Evolutionary conservation across 352 stramenopile species (phyloP).

Genomic region (Phytophthora fragariae): DNA sequence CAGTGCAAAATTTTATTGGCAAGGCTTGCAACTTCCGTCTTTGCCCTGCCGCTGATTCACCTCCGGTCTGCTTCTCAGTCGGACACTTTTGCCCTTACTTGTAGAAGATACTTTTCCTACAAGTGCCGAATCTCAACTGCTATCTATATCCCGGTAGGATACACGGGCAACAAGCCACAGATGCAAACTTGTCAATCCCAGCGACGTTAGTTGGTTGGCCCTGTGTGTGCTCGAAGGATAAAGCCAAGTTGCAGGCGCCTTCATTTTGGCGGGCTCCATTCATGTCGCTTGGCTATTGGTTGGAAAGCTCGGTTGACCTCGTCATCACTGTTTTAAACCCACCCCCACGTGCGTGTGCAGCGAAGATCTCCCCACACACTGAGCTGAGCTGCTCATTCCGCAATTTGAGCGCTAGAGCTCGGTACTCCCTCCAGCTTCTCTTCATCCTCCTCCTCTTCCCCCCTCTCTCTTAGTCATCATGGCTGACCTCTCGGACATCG

Average conservation of each 20-base stretch:
- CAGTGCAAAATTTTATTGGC: background rate
- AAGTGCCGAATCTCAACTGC: background rate
- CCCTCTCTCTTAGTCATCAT: slow-evolving; percentile 42
- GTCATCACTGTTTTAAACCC: slow-evolving; percentile 27
- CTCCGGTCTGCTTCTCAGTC: background rate
- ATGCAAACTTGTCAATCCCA: background rate
- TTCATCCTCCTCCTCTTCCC: slow-evolving; percentile 12
- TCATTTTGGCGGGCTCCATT: slow-evolving; percentile 8
- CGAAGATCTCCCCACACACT: slow-evolving; percentile 19
- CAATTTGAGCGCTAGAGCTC: slow-evolving; percentile 36
- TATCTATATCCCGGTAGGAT: background rate
- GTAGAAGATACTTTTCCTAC: background rate
- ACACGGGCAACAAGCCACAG: background rate
- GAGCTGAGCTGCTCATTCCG: slow-evolving; percentile 31
- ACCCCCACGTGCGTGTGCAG: background rate
- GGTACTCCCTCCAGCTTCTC: slow-evolving; percentile 1
- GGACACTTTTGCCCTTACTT: background rate
- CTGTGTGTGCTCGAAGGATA: too few relatives aligned
- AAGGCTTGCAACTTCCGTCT: background rate
- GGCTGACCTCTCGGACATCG: slow-evolving; percentile 83
- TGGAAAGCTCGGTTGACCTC: background rate
- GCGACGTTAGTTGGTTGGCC: background rate
- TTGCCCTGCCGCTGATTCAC: background rate
- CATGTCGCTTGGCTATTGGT: slow-evolving; percentile 22
- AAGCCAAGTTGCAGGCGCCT: background rate